Evolutionary conservation across 2,329 filamentous ascomycete genomes (phyloP), one percentile per base, ranked within the genome.

Genomic region (Stagonosporopsis chrysanthemi): DNA sequence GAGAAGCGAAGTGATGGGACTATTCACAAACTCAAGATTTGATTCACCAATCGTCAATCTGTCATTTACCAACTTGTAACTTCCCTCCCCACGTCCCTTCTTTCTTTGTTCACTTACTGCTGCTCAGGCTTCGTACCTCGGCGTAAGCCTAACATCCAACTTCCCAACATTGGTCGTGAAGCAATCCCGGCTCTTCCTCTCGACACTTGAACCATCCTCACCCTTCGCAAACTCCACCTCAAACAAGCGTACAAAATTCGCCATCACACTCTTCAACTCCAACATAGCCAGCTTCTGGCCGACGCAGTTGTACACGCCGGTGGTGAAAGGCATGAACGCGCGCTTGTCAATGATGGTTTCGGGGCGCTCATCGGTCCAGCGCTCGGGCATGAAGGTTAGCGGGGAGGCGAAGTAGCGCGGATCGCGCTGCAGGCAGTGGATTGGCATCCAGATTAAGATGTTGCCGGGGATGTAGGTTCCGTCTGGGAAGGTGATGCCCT

Each of bases 291-390:
- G 75, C 1, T 73, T 83, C 80, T 90, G 90, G 1, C 88, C 89
- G 28, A 91, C 88, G 68, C 89, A 91, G 4, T 86, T 87, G n/a
- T 88, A 80, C 0, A 86, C 82, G 0, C 89, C 89, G 52, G 89
- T 78, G 31, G 83, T 85, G 65, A 91, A 91, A 1, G 90, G 87
- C 61, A 88, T 90, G 75, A 90, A 93, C 0, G 90, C 90, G 46
- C 81, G 69, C 51, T 71, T 74, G 38, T 75, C 66, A 2, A 65
- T 56, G 26, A 70, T 38, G 6, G 65, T 62, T 4, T 61, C 58
- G 9, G 64, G 62, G 8, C 61, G 45, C 35, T 71, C 67, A 38
- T 60, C 52, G 12, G 66, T 72, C 72, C 72, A 73, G 59, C 70
- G 68, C 50, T 72, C 69, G 6, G 71, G 71, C 45, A 73, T 58